phyloP scores from a whole-genome alignment of 2,329 filamentous ascomycete species.

The Fusarium sp. region DNA sequence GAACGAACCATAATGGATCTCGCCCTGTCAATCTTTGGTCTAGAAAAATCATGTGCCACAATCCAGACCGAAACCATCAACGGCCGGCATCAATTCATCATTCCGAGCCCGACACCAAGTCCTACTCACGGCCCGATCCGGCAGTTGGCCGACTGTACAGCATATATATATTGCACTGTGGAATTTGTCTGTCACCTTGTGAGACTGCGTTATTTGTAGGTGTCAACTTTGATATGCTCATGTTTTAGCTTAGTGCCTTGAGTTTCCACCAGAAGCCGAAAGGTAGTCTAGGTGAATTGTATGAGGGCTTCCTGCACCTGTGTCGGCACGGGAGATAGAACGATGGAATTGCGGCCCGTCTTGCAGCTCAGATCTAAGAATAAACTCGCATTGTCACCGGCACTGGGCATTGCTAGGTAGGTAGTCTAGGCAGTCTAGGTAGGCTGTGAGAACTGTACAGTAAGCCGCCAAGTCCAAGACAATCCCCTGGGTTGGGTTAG shows the following conservation, averaged over 20 bases:
- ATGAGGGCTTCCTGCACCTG: neutral
- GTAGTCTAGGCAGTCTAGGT: neutral
- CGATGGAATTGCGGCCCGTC: conserved; percentile 29
- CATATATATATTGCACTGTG: neutral
- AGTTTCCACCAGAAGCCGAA: neutral
- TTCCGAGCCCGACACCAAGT: conserved; percentile 3
- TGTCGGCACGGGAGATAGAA: neutral
- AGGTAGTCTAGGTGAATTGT: neutral
- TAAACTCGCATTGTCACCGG: conserved; percentile 16
- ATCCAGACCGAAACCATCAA: neutral
- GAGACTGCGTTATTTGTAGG: neutral
- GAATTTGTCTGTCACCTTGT: neutral
- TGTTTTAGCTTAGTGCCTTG: neutral
- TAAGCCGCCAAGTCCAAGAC: conserved; percentile 5
- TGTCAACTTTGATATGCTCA: neutral
- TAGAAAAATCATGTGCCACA: neutral
- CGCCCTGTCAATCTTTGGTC: conserved; percentile 1
- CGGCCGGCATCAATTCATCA: neutral
- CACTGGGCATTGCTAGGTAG: neutral
- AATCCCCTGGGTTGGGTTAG: neutral
- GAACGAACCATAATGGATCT: neutral
- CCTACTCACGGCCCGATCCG: conserved; percentile 17
- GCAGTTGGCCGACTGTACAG: neutral
- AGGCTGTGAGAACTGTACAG: neutral
- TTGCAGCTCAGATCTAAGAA: conserved; percentile 21